Base-by-base conservation (phyloP, 2,329 filamentous ascomycete genomes). In the Alternaria brassicicola region DNA sequence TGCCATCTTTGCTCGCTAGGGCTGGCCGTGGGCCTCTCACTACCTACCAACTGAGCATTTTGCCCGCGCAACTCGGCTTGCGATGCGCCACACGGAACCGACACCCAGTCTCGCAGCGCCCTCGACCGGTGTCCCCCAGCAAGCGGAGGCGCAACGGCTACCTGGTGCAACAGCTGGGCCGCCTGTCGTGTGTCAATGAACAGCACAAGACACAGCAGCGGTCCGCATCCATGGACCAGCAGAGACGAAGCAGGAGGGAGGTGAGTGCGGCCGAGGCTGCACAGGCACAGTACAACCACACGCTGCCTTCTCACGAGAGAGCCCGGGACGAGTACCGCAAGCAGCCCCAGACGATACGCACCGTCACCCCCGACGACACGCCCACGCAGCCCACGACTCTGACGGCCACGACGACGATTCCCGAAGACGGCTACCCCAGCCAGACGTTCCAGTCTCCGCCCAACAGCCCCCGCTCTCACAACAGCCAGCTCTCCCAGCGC, bases 321-420 rank as follows among this genome's bases (percentile, higher is more conserved):
- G 60, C 57, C 50, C 66, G 65, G 45, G 71, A 70, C 52, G 70
- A 70, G 19, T 12, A 33, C 50, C 66, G 65, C 54, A 39, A 23
- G 19, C 55, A 53, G 19, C 25, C 39, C 35, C 57, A 42, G 48
- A 71, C 84, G 43, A 85, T 89, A 69, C 86, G 89, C 62, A 80
- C 88, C 55, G 87, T 90, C 63, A 90, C 88, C 61, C 88, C 89
- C 64, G 89, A 92, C 41, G 68, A 65, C 5, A 69, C 70, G 13
- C 68, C 43, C 19, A 33, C 30, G 30, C 17, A 21, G 28, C 15
- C 43, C 30, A n/a, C 28, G 17, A 33, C 28, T 4, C 23, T 28
- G 43, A 46, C 43, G 41, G 31, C 48, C 48, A 45, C 48, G 48
- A 26, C 36, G 25, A 51, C 71, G 19, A 70, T 70, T 48, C 62